phyloP scores from a whole-genome alignment of 1,139 yeast genomes.

The Kodamaea anthophila region DNA sequence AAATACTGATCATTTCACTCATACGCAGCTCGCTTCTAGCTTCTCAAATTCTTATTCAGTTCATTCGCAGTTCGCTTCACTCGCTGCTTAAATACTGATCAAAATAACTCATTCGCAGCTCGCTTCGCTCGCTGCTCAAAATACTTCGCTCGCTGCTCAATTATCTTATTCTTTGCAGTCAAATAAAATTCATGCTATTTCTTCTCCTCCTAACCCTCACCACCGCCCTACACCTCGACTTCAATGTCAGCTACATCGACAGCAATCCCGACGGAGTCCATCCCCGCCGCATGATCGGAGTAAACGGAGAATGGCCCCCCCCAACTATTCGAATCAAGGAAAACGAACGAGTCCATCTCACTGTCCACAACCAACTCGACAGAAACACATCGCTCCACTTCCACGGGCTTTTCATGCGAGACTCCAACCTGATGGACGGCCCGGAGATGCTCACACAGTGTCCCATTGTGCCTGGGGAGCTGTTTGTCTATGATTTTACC shows the following conservation, averaged over 20 bases:
- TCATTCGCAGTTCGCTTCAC: too few relatives aligned
- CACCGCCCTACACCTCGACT: too few relatives aligned
- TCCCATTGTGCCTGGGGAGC: constrained; percentile 63
- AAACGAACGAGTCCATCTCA: constrained; percentile 56
- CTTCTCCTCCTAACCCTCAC: too few relatives aligned
- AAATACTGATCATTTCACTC: too few relatives aligned
- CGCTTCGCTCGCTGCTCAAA: too few relatives aligned
- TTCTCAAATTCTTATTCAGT: too few relatives aligned
- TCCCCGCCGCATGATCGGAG: constrained; percentile 52
- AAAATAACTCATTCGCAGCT: too few relatives aligned
- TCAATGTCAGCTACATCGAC: constrained; percentile 47
- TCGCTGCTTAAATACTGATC: too few relatives aligned
- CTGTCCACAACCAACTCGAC: constrained; percentile 54
- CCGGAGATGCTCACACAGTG: constrained; percentile 75
- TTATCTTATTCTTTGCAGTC: too few relatives aligned
- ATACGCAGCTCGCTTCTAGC: too few relatives aligned
- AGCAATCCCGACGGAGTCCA: constrained; percentile 62
- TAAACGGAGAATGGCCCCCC: constrained; percentile 68
- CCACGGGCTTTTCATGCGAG: constrained; percentile 68
- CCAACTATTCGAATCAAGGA: constrained; percentile 61
- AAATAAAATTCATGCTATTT: too few relatives aligned
- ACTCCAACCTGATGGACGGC: constrained; percentile 65
- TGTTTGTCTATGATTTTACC: constrained; percentile 60
- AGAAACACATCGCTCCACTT: constrained; percentile 62
- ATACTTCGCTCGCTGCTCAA: too few relatives aligned